These are phyloP conservation scores for Mycosphaerella sp. DNA, from an alignment of 2,329 filamentous ascomycete genomes.

Conservation along the genomic window DNA sequence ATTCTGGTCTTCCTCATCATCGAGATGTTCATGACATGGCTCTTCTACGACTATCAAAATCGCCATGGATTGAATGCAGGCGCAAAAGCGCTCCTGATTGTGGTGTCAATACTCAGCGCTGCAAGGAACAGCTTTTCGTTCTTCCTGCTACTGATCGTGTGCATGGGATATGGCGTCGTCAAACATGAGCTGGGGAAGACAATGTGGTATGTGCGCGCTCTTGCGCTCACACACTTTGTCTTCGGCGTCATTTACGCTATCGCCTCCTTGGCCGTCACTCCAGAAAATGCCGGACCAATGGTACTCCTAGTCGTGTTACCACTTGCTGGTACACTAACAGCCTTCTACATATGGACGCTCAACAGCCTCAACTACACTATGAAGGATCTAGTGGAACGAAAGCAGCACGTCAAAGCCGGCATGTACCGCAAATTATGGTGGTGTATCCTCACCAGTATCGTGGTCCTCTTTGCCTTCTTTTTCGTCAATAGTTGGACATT, in stretches of 20 bases:
- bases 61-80: slow-evolving; percentile 75
- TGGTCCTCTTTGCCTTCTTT: slow-evolving; percentile 97
- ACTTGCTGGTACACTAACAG: slow-evolving; percentile 83
- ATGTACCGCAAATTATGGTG: slow-evolving; percentile 99
- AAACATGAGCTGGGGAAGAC: slow-evolving; percentile 86
- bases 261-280: slow-evolving; percentile 79
- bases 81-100: slow-evolving; percentile 77
- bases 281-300: slow-evolving; percentile 81
- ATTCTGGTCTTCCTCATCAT: slow-evolving; percentile 90
- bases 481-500: slow-evolving; percentile 98
- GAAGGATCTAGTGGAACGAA: slow-evolving; percentile 90
- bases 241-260: slow-evolving; percentile 93
- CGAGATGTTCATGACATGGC: slow-evolving; percentile 98
- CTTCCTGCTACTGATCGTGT: slow-evolving; percentile 94
- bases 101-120: slow-evolving; percentile 90
- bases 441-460: slow-evolving; percentile 85
- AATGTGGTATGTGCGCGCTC: slow-evolving; percentile 87
- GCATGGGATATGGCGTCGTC: slow-evolving; percentile 98
- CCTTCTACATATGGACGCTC: slow-evolving; percentile 97
- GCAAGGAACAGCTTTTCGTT: slow-evolving; percentile 97
- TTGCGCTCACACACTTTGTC: slow-evolving; percentile 87
- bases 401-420: slow-evolving; percentile 83
- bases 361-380: slow-evolving; percentile 92
- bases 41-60: slow-evolving; percentile 96
- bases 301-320: slow-evolving; percentile 91